Evolutionary conservation across 1,284 basidiomycete species (phyloP).

Genomic region (Tilletia horrida): DNA sequence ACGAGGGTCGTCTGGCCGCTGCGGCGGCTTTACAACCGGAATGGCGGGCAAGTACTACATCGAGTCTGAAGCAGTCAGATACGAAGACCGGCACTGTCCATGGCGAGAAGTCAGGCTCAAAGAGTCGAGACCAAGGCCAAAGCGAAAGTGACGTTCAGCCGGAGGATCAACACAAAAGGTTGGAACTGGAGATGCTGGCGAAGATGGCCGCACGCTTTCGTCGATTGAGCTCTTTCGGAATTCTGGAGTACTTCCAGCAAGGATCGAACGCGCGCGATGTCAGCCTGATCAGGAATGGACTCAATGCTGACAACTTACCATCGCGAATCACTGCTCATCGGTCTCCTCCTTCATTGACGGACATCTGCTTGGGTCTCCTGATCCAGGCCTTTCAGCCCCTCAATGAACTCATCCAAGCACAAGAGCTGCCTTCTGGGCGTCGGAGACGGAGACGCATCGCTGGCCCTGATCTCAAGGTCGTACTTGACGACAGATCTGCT

Average conservation of each 20-base stretch:
- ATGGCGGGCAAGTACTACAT: not conserved
- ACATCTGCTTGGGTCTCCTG: not conserved
- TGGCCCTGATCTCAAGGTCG: not conserved
- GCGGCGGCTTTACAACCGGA: not conserved
- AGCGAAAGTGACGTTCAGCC: not conserved
- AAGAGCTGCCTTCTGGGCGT: not conserved
- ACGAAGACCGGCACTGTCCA: too few species aligned
- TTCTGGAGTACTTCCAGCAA: slow-evolving; percentile 3
- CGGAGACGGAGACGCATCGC: not conserved
- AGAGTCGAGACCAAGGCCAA: not conserved
- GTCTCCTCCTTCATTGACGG: not conserved
- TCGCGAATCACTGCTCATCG: not conserved
- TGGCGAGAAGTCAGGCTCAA: too few species aligned
- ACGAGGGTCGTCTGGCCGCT: not conserved
- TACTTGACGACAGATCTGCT: not conserved
- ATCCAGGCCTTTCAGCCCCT: slow-evolving; percentile 2
- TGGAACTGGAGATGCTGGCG: not conserved
- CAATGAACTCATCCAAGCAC: too few species aligned
- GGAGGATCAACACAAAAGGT: not conserved
- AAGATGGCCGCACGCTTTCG: slow-evolving; percentile 10
- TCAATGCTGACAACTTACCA: not conserved
- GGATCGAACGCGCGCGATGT: not conserved
- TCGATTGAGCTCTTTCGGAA: not conserved
- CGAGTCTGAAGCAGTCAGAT: not conserved
- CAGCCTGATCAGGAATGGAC: not conserved